These are phyloP conservation scores for Solanum dulcamara DNA, from an alignment of 257 asterid genomes.

Conservation along the genomic window DNA sequence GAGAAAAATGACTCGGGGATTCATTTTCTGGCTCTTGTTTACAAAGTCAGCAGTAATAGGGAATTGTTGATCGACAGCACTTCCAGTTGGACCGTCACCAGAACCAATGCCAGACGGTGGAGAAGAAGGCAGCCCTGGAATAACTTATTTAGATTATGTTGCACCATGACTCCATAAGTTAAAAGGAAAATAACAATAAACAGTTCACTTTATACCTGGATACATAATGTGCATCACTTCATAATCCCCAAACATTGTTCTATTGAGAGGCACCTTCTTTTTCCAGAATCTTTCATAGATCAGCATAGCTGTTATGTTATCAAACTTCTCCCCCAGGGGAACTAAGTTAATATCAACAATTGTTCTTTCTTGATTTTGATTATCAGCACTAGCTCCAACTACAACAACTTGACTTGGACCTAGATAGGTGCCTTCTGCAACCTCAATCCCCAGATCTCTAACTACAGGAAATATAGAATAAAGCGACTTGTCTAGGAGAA, in stretches of 20 bases:
- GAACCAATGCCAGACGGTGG: slow-evolving; percentile 44
- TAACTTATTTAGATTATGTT: slow-evolving; percentile 8
- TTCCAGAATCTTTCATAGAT: slow-evolving; percentile 75
- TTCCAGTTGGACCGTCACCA: slow-evolving; percentile 69
- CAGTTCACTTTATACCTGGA: slow-evolving; percentile 54
- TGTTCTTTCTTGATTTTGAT: slow-evolving; percentile 61
- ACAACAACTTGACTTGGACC: slow-evolving; percentile 81
- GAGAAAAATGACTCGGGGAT: slow-evolving; percentile 55
- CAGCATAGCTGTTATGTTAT: slow-evolving; percentile 79
- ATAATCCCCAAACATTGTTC: slow-evolving; percentile 81
- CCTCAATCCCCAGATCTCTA: slow-evolving; percentile 70
- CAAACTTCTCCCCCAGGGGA: slow-evolving; percentile 92
- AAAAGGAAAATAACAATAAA: background rate
- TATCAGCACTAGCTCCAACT: slow-evolving; percentile 85
- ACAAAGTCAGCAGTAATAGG: slow-evolving; percentile 69
- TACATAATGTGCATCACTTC: slow-evolving; percentile 49
- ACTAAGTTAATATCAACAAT: slow-evolving; percentile 79
- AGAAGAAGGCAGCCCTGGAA: slow-evolving; percentile 76
- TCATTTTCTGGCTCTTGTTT: slow-evolving; percentile 59
- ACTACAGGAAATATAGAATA: slow-evolving; percentile 80
- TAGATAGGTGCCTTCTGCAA: slow-evolving; percentile 87
- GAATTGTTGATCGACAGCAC: slow-evolving; percentile 58
- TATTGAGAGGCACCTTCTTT: slow-evolving; percentile 79
- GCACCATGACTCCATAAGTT: background rate
- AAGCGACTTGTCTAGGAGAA: slow-evolving; percentile 63